Conservation (phyloP, 805 yeast genomes). For the Wickerhamomyces chaumierensis region DNA sequence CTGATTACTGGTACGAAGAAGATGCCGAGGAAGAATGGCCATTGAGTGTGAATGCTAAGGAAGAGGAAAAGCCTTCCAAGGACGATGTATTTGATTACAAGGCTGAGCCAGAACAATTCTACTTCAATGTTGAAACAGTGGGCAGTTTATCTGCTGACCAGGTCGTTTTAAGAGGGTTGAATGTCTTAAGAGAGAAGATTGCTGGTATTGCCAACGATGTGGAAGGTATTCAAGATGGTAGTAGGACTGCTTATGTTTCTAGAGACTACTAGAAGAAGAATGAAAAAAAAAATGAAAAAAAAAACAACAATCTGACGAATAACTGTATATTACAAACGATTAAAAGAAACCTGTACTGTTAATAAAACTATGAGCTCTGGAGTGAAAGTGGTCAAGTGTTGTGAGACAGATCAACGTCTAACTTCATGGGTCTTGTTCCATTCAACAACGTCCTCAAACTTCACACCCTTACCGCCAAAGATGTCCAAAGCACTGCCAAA, state of each 20-base stretch:
- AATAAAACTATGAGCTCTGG: too few relatives aligned
- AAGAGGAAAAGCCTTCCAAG: slow-evolving; percentile 91
- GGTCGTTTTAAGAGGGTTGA: slow-evolving; percentile 76
- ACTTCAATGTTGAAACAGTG: slow-evolving; percentile 85
- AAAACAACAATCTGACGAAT: too few relatives aligned
- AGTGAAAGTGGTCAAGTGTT: too few relatives aligned
- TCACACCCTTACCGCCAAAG: slow-evolving; percentile 82
- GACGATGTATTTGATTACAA: slow-evolving; percentile 78
- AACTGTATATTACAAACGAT: too few relatives aligned
- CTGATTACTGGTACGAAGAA: slow-evolving; percentile 94
- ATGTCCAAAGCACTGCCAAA: slow-evolving; percentile 90
- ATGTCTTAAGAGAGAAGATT: slow-evolving; percentile 77
- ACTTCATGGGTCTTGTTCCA: slow-evolving; percentile 47
- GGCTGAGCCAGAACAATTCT: slow-evolving; percentile 74
- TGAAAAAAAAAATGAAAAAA: too few relatives aligned
- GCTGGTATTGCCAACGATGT: slow-evolving; percentile 77
- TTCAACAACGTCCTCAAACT: slow-evolving; percentile 57
- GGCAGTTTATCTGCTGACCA: slow-evolving; percentile 85
- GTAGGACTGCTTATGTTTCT: slow-evolving; percentile 30
- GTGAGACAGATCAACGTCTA: not conserved
- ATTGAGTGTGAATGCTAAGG: slow-evolving; percentile 71
- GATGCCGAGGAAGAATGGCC: slow-evolving; percentile 93
- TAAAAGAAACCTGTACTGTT: too few relatives aligned
- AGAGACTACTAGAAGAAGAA: not conserved
- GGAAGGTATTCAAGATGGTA: slow-evolving; percentile 34